Evolutionary conservation across 371 early-diverging fungal genomes (phyloP).

Genomic region (Parasitella parasitica): DNA sequence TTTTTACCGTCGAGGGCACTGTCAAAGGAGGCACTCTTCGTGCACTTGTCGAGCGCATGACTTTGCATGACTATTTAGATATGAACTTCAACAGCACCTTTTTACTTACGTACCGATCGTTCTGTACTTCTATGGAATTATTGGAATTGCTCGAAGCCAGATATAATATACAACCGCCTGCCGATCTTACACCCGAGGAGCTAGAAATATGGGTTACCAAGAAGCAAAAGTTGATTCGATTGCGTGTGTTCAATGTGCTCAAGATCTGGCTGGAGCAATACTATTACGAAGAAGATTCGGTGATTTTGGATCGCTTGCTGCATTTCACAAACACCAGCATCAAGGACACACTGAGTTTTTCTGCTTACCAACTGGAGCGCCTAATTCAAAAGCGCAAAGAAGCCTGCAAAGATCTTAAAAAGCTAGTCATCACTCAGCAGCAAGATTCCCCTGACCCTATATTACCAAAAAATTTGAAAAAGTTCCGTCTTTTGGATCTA

Average conservation of each 20-base stretch:
- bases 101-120: slow-evolving; percentile 88
- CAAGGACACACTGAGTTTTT: slow-evolving; percentile 66
- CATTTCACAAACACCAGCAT: slow-evolving; percentile 77
- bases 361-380: slow-evolving; percentile 75
- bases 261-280: slow-evolving; percentile 90
- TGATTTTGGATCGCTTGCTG: slow-evolving; percentile 66
- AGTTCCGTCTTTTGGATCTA: slow-evolving; percentile 75
- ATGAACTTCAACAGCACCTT: slow-evolving; percentile 80
- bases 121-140: slow-evolving; percentile 76
- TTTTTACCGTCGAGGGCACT: slow-evolving; percentile 80
- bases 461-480: slow-evolving; percentile 65
- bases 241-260: slow-evolving; percentile 88
- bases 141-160: slow-evolving; percentile 70
- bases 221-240: slow-evolving; percentile 82
- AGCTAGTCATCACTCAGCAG: slow-evolving; percentile 62
- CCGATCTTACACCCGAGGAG: slow-evolving; percentile 62
- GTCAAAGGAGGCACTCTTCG: slow-evolving; percentile 89
- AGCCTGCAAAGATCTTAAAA: slow-evolving; percentile 53
- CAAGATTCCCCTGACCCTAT: slow-evolving; percentile 69
- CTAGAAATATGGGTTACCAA: slow-evolving; percentile 74
- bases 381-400: slow-evolving; percentile 69
- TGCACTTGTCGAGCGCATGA: slow-evolving; percentile 86
- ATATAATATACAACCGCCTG: slow-evolving; percentile 75
- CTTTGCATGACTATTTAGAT: slow-evolving; percentile 79
- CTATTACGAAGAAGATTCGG: slow-evolving; percentile 72